Percentiles rank a stretch among this genome's conserved stretches.
Conservation (phyloP, 495 filamentous ascomycete genomes). For the Trichoderma orchidacearum region DNA sequence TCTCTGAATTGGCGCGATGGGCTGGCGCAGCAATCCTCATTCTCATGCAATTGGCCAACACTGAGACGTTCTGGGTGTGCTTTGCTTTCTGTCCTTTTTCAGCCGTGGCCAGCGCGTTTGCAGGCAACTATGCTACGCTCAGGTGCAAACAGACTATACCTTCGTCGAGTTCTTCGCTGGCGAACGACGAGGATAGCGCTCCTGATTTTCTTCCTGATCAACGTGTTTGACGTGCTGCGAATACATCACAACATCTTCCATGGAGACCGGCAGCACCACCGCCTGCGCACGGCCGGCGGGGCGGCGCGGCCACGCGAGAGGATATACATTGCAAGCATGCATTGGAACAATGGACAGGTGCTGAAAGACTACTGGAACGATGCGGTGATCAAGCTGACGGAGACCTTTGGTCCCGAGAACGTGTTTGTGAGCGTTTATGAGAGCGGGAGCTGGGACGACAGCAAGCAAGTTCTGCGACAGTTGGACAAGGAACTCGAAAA, state of each 20-base stretch:
- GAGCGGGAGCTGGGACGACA: slow-evolving; percentile 58
- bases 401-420: slow-evolving; percentile 47
- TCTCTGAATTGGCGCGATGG: background rate
- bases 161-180: slow-evolving; percentile 8
- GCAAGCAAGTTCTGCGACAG: slow-evolving; percentile 48
- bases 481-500: slow-evolving; percentile 41
- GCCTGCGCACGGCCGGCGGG: background rate
- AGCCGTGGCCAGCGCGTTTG: background rate
- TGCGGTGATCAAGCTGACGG: slow-evolving; percentile 41
- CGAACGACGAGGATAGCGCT: slow-evolving; percentile 7
- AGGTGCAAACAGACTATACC: background rate
- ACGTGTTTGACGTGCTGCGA: slow-evolving; percentile 10
- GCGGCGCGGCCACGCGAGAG: slow-evolving; percentile 14
- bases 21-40: background rate
- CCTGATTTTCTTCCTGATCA: slow-evolving; percentile 8
- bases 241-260: slow-evolving; percentile 3
- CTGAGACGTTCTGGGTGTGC: background rate
- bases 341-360: slow-evolving; percentile 58
- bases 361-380: slow-evolving; percentile 48
- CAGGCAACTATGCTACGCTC: background rate
- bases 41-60: background rate
- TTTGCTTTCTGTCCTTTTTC: background rate
- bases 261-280: background rate
- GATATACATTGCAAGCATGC: slow-evolving; percentile 52
- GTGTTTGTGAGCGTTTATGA: slow-evolving; percentile 59